Evolutionary conservation across 257 asterid genomes (phyloP), one percentile per base, ranked within the genome.

Genomic region (Salvia miltiorrhiza): DNA sequence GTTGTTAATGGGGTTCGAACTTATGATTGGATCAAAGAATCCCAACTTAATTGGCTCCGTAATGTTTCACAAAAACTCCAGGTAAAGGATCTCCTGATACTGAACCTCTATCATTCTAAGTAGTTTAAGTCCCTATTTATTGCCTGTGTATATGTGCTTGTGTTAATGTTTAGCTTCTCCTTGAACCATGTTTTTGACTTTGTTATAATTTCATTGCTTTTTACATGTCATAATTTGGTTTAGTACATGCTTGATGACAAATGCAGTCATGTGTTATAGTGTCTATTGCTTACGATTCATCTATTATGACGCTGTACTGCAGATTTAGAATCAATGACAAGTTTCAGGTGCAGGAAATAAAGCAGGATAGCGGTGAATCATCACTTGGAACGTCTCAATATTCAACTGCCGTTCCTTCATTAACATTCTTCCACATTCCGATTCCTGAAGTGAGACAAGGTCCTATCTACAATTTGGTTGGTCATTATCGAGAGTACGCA

Each of bases 341-440:
- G 62, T 76, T 78, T 85, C 82, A 83, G 92, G 84, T 45, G 63
- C 94, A 87, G 97, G 97, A 79, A 69, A 77, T 65, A 61, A 62
- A 73, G 56, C 76, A 23, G 69, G 69, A 69, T 43, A 39, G 30
- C 41, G 76, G 43, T 5, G 65, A 67, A 59, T 30, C 80, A 52
- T 28, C 9, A 23, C 5, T 10, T 35, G 40, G 9, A 7, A 35
- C 40, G 9, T 35, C 78, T 49, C 67, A 9, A 37, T 1, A 68
- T 33, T 32, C 80, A 7, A 21, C 60, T 23, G 32, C 24, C 9
- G 40, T 78, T 50, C 93, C 97, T 68, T 85, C 98, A 35, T 19
- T 93, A 65, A 88, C 87, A 39, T 93, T 93, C 86, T 93, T 93
- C 80, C 98, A 93, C 87, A 93, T 93, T 63, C 98, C 98, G 10